Base-by-base conservation (phyloP, 106 monocot genomes). In the Xerophyta viscosa region DNA sequence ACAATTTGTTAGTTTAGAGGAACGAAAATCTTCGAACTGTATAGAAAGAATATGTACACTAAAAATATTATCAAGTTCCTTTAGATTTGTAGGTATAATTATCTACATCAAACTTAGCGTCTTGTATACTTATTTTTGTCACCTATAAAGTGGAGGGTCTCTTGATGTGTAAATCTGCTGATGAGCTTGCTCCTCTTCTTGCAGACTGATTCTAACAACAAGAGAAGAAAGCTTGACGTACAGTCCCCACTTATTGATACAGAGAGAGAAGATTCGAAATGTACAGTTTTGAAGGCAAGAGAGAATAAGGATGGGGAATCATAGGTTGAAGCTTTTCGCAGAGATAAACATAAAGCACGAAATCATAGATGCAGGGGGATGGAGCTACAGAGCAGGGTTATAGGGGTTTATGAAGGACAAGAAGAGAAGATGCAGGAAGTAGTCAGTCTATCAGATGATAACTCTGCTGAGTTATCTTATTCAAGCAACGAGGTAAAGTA, bases 201-300 rank as follows among this genome's bases (percentile, higher is more conserved):
- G 9, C 46, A 87, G 87, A 81, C 74, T 11, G 74, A 74, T 71
- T 66, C 77, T 20, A 74, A 67, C n/a, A n/a, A n/a, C 59, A 86
- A 71, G 74, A 71, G 77, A 31, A 50, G 76, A 27, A 74, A 73
- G 50, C 19, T 29, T 10, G 66, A 73, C 52, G 20, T 58, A 13
- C 61, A 71, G 10, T 37, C 43, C n/a, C 41, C 61, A 26, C 9
- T 19, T 0, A 29, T 37, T 12, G 68, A 59, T 51, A 49, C 56
- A 30, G 79, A 75, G 48, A 61, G 50, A 31, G 75, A 66, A 33
- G 72, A 71, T n/a, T 60, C 37, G 33, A 77, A 48, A 42, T 57
- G 24, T 26, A 71, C 22, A 33, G 48, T 48, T 21, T 27, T 53
- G 24, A 59, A 27, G 37, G n/a, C n/a, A n/a, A 21, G 20, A n/a